A percentile compares a stretch with the other conserved stretches of the same genome.
These are phyloP conservation scores for Eutrema japonicum DNA, from an alignment of 345 rosid genomes.

Conservation along the genomic window DNA sequence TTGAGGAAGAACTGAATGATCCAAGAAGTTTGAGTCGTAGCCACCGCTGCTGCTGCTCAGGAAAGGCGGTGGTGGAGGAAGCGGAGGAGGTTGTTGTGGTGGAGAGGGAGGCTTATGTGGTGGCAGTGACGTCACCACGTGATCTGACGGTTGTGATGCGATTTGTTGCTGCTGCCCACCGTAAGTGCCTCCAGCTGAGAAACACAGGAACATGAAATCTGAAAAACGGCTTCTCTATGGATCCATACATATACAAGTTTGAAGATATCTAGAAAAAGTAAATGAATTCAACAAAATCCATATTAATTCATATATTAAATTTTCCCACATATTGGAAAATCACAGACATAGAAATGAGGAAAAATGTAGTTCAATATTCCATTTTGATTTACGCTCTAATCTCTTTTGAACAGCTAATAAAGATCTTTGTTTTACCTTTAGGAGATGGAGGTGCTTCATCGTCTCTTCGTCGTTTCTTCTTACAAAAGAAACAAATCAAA, in stretches of 20 bases:
- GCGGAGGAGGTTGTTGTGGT: constrained; percentile 40
- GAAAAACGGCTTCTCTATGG: background rate
- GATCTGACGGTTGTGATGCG: constrained; percentile 50
- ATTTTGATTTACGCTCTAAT: background rate
- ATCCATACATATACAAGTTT: background rate
- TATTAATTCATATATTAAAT: background rate
- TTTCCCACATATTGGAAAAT: background rate
- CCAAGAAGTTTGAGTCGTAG: too few species aligned
- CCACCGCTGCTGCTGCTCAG: too few species aligned
- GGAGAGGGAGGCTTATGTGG: constrained; percentile 46
- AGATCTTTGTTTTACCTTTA: background rate
- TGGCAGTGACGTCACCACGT: constrained; percentile 35
- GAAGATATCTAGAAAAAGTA: background rate
- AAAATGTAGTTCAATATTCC: background rate
- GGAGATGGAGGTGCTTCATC: constrained; percentile 46
- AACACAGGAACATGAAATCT: background rate
- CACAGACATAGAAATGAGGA: background rate
- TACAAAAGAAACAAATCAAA: constrained; percentile 52
- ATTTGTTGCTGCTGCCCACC: constrained; percentile 58
- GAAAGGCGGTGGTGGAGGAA: constrained; percentile 32
- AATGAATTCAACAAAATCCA: background rate
- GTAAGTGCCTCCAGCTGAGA: constrained; percentile 35
- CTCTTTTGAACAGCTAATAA: too few species aligned
- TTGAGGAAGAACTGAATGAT: constrained; percentile 3
- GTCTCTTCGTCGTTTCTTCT: constrained; percentile 54